These are phyloP conservation scores for Arbutus unedo DNA, from an alignment of 148 eudicot species.

Conservation along the genomic window DNA sequence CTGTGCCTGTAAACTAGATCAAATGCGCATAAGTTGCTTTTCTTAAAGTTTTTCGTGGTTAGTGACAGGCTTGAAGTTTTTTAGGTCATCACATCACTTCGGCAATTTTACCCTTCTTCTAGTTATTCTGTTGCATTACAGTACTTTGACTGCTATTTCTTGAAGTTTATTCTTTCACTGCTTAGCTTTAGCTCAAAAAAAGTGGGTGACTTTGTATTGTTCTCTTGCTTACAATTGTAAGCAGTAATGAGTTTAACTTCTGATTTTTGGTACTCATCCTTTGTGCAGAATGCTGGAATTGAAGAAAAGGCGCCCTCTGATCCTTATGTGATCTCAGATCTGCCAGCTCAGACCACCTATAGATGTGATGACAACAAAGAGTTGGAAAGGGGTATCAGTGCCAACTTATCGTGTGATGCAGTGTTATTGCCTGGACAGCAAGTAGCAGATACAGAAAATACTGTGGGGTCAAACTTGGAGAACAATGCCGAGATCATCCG, in stretches of 20 bases:
- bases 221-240: not conserved
- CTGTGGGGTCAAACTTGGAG: slow-evolving; percentile 12
- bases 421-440: slow-evolving; percentile 22
- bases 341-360: slow-evolving; percentile 32
- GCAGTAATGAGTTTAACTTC: not conserved
- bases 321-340: slow-evolving; percentile 38
- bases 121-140: not conserved
- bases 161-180: not conserved
- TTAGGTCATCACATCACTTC: not conserved
- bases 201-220: not conserved
- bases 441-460: slow-evolving; percentile 17
- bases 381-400: slow-evolving; percentile 32
- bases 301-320: slow-evolving; percentile 50
- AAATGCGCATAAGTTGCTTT: not conserved
- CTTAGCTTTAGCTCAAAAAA: not conserved
- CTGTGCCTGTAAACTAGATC: not conserved
- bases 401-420: slow-evolving; percentile 23
- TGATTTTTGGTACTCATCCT: not conserved
- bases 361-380: slow-evolving; percentile 32
- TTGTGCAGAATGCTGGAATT: slow-evolving; percentile 45
- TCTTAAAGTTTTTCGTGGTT: not conserved
- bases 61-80: not conserved
- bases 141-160: not conserved
- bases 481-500: slow-evolving; percentile 27
- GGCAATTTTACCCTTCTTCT: not conserved